These are phyloP conservation scores for Aspergillus fischeri DNA, from an alignment of 2,329 filamentous ascomycete species.

Conservation along the genomic window DNA sequence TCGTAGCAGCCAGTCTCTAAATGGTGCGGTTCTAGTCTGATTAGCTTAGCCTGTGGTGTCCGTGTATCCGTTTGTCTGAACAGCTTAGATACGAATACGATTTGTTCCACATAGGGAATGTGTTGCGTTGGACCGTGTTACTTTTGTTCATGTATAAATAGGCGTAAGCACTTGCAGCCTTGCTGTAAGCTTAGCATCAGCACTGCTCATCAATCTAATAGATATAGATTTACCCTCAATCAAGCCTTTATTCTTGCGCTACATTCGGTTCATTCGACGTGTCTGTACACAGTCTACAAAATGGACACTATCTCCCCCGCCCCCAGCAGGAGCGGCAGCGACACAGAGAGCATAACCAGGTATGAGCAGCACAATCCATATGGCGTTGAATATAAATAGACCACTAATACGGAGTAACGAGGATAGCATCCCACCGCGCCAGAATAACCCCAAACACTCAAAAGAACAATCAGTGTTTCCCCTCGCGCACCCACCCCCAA, in stretches of 20 bases:
- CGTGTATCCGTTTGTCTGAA: not conserved
- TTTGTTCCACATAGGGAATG: not conserved
- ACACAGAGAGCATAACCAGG: not conserved
- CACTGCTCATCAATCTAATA: no score
- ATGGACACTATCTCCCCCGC: not conserved
- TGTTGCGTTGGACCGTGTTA: not conserved
- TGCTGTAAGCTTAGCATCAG: not conserved
- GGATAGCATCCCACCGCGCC: not conserved
- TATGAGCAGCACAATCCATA: not conserved
- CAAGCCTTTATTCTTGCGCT: no score
- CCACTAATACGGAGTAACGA: not conserved
- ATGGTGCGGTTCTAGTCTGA: no score
- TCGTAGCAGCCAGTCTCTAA: not conserved
- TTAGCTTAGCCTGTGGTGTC: no score
- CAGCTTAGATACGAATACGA: not conserved
- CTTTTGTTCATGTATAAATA: not conserved
- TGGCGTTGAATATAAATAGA: not conserved
- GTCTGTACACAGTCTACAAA: no score
- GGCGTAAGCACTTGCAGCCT: not conserved
- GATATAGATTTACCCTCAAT: no score
- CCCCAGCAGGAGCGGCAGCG: not conserved
- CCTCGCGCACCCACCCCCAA: conserved; percentile 28
- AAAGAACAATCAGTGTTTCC: conserved; percentile 19
- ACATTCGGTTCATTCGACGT: no score
- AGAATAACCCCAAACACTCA: conserved; percentile 14